Conservation (phyloP, 108 stramenopile species). For the Stephanodiscus minutulus region DNA sequence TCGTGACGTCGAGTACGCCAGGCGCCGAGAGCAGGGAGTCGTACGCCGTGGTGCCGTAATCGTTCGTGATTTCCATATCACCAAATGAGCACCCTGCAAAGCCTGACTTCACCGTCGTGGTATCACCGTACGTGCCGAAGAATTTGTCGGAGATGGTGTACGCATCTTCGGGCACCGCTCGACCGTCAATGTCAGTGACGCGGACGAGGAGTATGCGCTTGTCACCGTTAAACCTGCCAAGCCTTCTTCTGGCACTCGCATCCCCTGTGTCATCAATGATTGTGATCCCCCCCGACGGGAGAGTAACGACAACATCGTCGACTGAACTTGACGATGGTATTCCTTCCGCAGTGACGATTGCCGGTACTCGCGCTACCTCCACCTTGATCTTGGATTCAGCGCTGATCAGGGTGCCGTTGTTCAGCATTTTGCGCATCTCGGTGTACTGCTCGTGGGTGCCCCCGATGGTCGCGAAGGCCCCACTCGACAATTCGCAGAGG, state of each 20-base stretch:
- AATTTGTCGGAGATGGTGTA: constrained; percentile 19
- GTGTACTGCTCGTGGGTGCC: constrained; percentile 28
- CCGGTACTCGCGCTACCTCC: not conserved
- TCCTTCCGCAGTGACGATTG: not conserved
- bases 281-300: not conserved
- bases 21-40: not conserved
- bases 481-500: constrained; percentile 30
- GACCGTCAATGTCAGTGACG: constrained; percentile 12
- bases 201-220: constrained; percentile 21
- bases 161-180: constrained; percentile 5
- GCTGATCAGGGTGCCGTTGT: constrained; percentile 29
- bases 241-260: not conserved
- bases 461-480: constrained; percentile 15
- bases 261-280: not conserved
- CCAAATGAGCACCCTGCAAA: constrained; percentile 15
- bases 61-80: not conserved
- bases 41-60: not conserved
- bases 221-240: not conserved
- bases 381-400: constrained; percentile 26
- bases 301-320: not conserved
- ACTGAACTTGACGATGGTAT: not conserved
- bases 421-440: constrained; percentile 25
- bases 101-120: not conserved
- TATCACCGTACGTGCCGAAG: constrained; percentile 24
- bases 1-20: not conserved